A percentile compares a stretch with the other conserved stretches of the same genome.
Evolutionary conservation across 75 land plant genomes (phyloP).

Genomic region (Isoetes taiwanensis): DNA sequence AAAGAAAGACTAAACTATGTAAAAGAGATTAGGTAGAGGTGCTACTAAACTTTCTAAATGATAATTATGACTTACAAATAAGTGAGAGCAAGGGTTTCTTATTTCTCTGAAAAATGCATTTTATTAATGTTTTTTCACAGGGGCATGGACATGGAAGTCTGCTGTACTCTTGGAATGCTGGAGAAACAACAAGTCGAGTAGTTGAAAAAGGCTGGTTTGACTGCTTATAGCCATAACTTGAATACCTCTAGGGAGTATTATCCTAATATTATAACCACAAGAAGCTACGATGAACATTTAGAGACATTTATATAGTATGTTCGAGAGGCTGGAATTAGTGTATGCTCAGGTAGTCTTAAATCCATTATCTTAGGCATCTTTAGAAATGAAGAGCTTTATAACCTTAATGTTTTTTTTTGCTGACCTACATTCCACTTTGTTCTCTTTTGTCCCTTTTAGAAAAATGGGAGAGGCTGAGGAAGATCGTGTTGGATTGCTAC

Average conservation of each 20-base stretch:
- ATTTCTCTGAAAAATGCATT: neutral
- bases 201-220: slow-evolving; percentile 88
- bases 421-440: neutral
- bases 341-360: slow-evolving; percentile 72
- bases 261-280: slow-evolving; percentile 84
- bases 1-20: slow-evolving; percentile 97
- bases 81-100: too few relatives aligned
- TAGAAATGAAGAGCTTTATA: too few relatives aligned
- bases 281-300: slow-evolving; percentile 90
- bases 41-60: too few relatives aligned
- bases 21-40: slow-evolving; percentile 76
- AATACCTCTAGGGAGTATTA: slow-evolving; percentile 96
- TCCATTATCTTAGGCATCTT: too few relatives aligned
- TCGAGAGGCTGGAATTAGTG: slow-evolving; percentile 94
- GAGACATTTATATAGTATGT: slow-evolving; percentile 75
- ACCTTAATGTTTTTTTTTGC: neutral
- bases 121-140: slow-evolving; percentile 22
- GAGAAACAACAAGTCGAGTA: slow-evolving; percentile 91
- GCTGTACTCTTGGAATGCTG: slow-evolving; percentile 97
- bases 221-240: slow-evolving; percentile 97
- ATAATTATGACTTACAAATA: too few relatives aligned
- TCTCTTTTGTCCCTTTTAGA: neutral
- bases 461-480: slow-evolving; percentile 76
- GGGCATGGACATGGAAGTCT: slow-evolving; percentile 99
- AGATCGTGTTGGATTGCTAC: slow-evolving; percentile 85